Percentiles rank a stretch among this genome's conserved stretches.
Conservation (phyloP, 2,329 filamentous ascomycete genomes). For the Lachnum nothofagi region DNA sequence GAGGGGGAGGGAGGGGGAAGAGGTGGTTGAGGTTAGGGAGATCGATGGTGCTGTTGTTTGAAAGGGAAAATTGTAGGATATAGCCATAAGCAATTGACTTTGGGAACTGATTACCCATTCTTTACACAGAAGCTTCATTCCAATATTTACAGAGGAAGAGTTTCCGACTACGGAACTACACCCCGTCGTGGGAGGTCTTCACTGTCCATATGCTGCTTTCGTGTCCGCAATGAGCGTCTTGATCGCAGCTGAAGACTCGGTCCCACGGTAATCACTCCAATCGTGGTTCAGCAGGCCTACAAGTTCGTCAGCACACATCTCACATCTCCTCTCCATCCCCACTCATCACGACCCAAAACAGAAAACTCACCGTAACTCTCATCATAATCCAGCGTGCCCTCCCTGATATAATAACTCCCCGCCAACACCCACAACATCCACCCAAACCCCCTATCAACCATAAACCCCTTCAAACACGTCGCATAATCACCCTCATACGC, state of each 20-base stretch:
- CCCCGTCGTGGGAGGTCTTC: no score
- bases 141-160: no score
- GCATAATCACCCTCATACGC: conserved; percentile 47
- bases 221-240: conserved; percentile 8
- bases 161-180: no score
- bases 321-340: neutral
- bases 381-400: conserved; percentile 48
- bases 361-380: conserved; percentile 49
- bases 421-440: conserved; percentile 56
- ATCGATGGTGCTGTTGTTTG: no score
- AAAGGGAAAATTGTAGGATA: no score
- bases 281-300: conserved; percentile 14
- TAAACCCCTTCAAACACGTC: conserved; percentile 42
- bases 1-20: no score
- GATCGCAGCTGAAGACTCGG: conserved; percentile 3
- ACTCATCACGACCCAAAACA: neutral
- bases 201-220: conserved; percentile 13
- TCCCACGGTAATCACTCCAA: conserved; percentile 13
- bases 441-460: conserved; percentile 36
- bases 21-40: no score
- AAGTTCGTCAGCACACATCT: neutral
- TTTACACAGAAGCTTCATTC: no score
- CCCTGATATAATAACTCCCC: conserved; percentile 52
- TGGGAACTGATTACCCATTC: no score
- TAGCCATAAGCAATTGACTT: no score